Evolutionary conservation across 768 basidiomycete species (phyloP), one percentile per base, ranked within the genome.

Genomic region (Naganishia randhawae): DNA sequence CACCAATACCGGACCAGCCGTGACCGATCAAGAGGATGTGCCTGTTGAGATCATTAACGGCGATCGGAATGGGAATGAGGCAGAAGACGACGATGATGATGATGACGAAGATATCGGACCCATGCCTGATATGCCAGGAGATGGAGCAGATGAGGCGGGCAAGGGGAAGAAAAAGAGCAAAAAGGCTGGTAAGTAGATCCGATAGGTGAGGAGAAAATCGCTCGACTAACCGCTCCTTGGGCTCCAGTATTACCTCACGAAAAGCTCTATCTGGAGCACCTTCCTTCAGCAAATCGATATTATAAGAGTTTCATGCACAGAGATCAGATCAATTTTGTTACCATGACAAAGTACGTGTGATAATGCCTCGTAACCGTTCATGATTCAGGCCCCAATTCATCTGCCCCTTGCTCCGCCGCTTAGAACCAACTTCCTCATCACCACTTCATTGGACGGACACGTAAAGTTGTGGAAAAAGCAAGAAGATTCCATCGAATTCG

Each of bases 401-500:
- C 29, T 17, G 11, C 37, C 29, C 11, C 11, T 13, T 31, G 9
- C 19, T 11, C 22, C 51, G 50, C 16, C 17, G 19, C n/a, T 3
- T 73, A 96, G 95, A 79, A 95, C 92, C 14, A 88, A 92, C 67
- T 99, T 97, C 75, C 76, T 98, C 50, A 84, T 99, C 55, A 99
- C 96, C 8, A 93, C 95, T 0, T 97, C 95, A 2, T 80, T 92
- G 11, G 96, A 98, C 76, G 96, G 96, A 1, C 89, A 93, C 80
- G 80, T 98, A 71, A 99, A 99, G 79, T 81, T 99, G n/a, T 99
- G 96, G 96, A 98, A 96, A 83, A 99, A 99, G 80, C 93, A 96
- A 81, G 90, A 93, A 25, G 66, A 83, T 7, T 95, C 94, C 4
- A 92, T 99, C 75, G 96, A 98, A 81, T 98, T 97, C 74, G 95